Conservation (phyloP, 2,329 filamentous ascomycete species). For the Colletotrichum abscissum region DNA sequence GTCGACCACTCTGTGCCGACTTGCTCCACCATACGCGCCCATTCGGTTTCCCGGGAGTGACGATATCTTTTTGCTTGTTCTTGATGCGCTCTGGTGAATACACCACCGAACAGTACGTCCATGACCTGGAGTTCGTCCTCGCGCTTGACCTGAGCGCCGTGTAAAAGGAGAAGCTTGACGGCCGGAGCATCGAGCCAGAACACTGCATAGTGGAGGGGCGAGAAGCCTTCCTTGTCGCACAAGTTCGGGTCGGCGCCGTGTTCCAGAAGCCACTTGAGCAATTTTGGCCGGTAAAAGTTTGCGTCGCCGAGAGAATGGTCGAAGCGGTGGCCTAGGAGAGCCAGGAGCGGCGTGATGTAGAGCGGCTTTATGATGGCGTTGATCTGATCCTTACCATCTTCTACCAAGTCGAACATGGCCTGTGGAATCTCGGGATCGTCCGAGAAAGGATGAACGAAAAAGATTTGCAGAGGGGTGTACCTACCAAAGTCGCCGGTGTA, state of each 20-base stretch:
- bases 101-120: not conserved
- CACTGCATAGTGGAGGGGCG: slow-evolving; percentile 18
- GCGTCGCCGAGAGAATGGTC: slow-evolving; percentile 2
- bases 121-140: not conserved
- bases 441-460: slow-evolving; percentile 19
- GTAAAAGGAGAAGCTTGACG: slow-evolving; percentile 1
- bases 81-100: not conserved
- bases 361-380: not conserved
- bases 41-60: not conserved
- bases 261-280: slow-evolving; percentile 18
- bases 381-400: not conserved
- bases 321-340: slow-evolving; percentile 20
- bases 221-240: slow-evolving; percentile 14
- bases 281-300: slow-evolving; percentile 14
- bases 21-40: not conserved
- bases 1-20: not conserved
- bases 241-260: slow-evolving; percentile 24
- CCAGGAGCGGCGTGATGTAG: not conserved
- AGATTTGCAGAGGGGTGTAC: slow-evolving; percentile 16
- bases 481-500: not conserved
- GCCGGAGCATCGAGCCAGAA: slow-evolving; percentile 25
- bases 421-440: slow-evolving; percentile 16
- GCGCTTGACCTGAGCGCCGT: not conserved
- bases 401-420: not conserved
- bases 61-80: not conserved